A percentile compares a stretch with the other conserved stretches of the same genome.
Evolutionary conservation across 2,329 filamentous ascomycete species (phyloP).

Genomic region (Cercospora sesami): DNA sequence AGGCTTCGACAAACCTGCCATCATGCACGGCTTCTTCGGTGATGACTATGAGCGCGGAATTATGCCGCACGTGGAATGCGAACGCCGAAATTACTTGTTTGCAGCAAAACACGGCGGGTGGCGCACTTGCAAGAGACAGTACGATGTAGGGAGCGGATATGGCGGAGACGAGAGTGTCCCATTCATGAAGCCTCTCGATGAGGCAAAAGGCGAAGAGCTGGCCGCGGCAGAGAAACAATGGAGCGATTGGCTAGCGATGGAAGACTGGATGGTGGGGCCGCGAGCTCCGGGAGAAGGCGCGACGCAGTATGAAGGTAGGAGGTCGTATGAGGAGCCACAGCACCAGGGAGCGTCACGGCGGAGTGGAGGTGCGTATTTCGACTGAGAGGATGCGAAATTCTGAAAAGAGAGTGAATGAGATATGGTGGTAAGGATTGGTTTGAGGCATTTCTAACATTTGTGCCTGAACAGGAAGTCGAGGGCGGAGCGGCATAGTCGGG

Average conservation of each 20-base stretch:
- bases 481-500: background rate
- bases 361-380: background rate
- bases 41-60: conserved; percentile 83
- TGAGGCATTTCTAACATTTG: background rate
- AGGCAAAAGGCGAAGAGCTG: conserved; percentile 76
- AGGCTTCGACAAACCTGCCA: conserved; percentile 79
- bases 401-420: background rate
- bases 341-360: background rate
- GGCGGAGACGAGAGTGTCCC: conserved; percentile 78
- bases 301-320: background rate
- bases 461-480: conserved; percentile 5
- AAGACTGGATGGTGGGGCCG: conserved; percentile 97
- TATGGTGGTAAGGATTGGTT: background rate
- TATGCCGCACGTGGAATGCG: conserved; percentile 79
- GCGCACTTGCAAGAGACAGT: conserved; percentile 83
- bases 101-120: conserved; percentile 90
- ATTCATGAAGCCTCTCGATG: conserved; percentile 75
- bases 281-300: conserved; percentile 55
- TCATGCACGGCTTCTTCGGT: conserved; percentile 97
- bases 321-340: background rate
- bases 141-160: conserved; percentile 63
- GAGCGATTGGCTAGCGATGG: conserved; percentile 95
- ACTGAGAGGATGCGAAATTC: background rate
- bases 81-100: conserved; percentile 92
- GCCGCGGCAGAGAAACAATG: conserved; percentile 78